Evolutionary conservation across 371 early-diverging fungal genomes (phyloP).

Genomic region (Phascolomyces articulosus): DNA sequence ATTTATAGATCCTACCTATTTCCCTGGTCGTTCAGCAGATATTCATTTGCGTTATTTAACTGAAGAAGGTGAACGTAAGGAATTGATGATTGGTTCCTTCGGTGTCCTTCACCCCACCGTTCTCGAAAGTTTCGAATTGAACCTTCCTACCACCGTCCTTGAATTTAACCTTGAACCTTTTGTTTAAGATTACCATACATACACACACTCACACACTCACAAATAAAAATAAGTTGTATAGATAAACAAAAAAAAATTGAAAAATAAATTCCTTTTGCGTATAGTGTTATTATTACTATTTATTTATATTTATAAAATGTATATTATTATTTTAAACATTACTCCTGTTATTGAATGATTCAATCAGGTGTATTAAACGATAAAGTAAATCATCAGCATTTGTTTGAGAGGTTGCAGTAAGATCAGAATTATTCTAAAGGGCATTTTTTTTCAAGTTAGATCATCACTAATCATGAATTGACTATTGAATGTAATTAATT

Average conservation of each 20-base stretch:
- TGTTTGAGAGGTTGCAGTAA: too few relatives aligned
- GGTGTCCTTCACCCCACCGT: conserved; percentile 96
- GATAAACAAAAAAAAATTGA: background rate
- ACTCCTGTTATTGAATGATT: background rate
- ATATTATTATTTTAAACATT: too few relatives aligned
- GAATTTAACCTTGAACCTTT: conserved; percentile 97
- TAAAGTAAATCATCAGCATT: background rate
- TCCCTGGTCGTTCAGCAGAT: conserved; percentile 92
- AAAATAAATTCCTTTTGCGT: background rate
- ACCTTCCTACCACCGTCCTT: conserved; percentile 86
- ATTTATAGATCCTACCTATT: conserved; percentile 76
- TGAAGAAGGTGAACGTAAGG: conserved; percentile 44
- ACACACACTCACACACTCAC: background rate
- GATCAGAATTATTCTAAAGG: background rate
- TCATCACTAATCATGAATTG: too few relatives aligned
- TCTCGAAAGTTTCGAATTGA: conserved; percentile 82
- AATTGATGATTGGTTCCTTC: conserved; percentile 77
- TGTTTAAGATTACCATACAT: conserved; percentile 54
- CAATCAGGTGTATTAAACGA: background rate
- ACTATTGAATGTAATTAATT: too few relatives aligned
- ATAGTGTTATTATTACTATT: background rate
- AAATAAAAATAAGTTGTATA: conserved; percentile 2
- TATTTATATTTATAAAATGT: too few relatives aligned
- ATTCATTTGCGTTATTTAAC: conserved; percentile 67
- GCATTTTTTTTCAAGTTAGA: background rate